Conservation (phyloP, 805 yeast genomes). For the Candida ficus region DNA sequence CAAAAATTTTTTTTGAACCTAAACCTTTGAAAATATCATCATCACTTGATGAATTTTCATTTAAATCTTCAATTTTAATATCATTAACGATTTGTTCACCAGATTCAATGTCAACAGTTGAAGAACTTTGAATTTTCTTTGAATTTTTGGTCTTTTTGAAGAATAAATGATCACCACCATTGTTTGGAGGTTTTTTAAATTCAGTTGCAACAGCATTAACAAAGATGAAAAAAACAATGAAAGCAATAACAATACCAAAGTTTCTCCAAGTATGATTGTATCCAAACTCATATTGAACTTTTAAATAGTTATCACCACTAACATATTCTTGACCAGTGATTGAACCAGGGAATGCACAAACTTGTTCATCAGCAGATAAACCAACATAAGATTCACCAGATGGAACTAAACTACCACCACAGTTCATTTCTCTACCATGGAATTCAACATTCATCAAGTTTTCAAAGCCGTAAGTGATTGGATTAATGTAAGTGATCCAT, state of each 20-base stretch:
- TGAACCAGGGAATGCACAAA: constrained; percentile 62
- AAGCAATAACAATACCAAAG: constrained; percentile 60
- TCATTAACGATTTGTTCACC: constrained; percentile 29
- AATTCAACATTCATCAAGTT: constrained; percentile 63
- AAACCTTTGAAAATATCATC: constrained; percentile 21
- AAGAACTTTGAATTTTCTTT: neutral
- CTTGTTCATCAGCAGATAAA: constrained; percentile 32
- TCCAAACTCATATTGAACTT: constrained; percentile 42
- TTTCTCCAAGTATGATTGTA: constrained; percentile 75
- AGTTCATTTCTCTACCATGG: constrained; percentile 47
- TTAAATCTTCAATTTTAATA: neutral
- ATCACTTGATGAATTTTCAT: constrained; percentile 1
- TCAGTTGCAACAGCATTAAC: constrained; percentile 52
- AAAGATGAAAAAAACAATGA: constrained; percentile 44
- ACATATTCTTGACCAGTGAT: constrained; percentile 47
- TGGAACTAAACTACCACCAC: constrained; percentile 54
- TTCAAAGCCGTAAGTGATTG: constrained; percentile 56
- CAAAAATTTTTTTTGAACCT: constrained; percentile 26
- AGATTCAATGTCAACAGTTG: constrained; percentile 9
- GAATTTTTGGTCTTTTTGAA: constrained; percentile 40
- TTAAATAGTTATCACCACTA: constrained; percentile 54
- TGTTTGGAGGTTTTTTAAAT: constrained; percentile 34
- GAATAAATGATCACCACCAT: constrained; percentile 38
- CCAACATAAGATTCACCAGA: constrained; percentile 48
- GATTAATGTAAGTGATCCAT: constrained; percentile 58